Evolutionary conservation across 2,329 filamentous ascomycete species (phyloP).

Genomic region (Penicillium sp.): DNA sequence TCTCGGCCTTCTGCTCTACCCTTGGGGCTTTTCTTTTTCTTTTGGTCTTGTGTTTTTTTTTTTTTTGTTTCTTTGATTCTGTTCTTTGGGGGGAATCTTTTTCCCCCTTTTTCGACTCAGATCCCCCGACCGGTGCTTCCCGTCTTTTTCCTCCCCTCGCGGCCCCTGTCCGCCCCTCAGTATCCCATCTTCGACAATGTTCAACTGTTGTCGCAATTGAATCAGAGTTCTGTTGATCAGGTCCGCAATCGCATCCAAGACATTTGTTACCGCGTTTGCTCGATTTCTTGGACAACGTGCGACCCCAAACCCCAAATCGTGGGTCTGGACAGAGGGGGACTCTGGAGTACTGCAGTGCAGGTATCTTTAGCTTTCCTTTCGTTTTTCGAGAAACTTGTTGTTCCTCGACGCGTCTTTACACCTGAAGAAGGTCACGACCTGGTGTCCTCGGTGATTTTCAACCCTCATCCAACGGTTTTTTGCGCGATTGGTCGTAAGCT

Average conservation of each 20-base stretch:
- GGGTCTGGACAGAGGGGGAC: conserved; percentile 24
- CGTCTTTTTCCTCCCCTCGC: conserved; percentile 27
- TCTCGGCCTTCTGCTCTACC: conserved; percentile 12
- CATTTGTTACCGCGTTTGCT: conserved; percentile 27
- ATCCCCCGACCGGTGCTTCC: conserved; percentile 20
- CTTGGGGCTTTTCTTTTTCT: conserved; percentile 13
- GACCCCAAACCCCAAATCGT: conserved; percentile 21
- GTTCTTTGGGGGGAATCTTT: conserved; percentile 1
- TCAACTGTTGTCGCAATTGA: conserved; percentile 22
- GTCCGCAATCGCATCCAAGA: conserved; percentile 26
- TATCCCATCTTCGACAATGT: conserved; percentile 26
- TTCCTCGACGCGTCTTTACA: conserved; percentile 20
- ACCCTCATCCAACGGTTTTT: conserved; percentile 8
- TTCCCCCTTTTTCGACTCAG: conserved; percentile 16
- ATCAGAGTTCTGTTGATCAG: conserved; percentile 12
- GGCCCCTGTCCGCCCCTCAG: conserved; percentile 30
- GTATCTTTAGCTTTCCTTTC: conserved; percentile 22
- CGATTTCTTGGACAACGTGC: conserved; percentile 26
- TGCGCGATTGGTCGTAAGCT: conserved; percentile 19
- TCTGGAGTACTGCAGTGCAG: conserved; percentile 34
- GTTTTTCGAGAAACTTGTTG: conserved; percentile 14
- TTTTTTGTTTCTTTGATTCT: conserved; percentile 16
- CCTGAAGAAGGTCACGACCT: conserved; percentile 17
- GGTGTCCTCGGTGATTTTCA: conserved; percentile 20
- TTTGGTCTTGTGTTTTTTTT: conserved; percentile 18